Base-by-base conservation (phyloP, 306 rosid genomes). In the Canavalia ensiformis region DNA sequence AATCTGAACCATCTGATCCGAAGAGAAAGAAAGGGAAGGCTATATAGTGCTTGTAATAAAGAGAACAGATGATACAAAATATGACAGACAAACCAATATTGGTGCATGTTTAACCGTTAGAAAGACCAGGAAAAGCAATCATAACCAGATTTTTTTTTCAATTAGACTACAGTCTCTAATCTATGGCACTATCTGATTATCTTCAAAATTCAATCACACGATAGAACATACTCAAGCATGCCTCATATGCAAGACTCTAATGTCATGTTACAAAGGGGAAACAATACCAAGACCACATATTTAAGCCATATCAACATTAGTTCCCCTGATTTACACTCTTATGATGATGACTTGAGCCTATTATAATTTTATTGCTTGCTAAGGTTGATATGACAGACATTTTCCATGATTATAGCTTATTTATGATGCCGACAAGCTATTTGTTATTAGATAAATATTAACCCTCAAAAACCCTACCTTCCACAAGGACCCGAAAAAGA, bases 341-440 rank as follows among this genome's bases (percentile, higher is more conserved):
- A 4, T 45, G 55, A 31, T 28, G 31, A 56, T n/a, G 56, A 28
- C 4, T 7, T 31, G 69, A 56, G 76, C 34, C 33, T 69, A 51
- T n/a, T 12, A 33, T 5, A 37, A 12, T 12, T 8, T 51, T 52
- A 41, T 58, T 78, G 11, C 56, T 12, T 44, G 52, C n/a, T 37
- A 67, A 4, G 4, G 54, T 49, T 49, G 41, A 49, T 30, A 69
- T 52, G 35, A 31, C 39, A 68, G 13, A 45, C 13, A 42, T 31
- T 55, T 67, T 70, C 34, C 31, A 28, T 46, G 75, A 69, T 69
- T 31, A 6, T 46, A 46, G 75, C 58, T 46, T 42, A 69, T 69
- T 69, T 69, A 47, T 69, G 44, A 39, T 47, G 30, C 75, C 75
- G 59, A 69, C 75, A 69, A 69, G 30, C 59, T 49, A 49, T 49